Percentiles rank a stretch among this genome's conserved stretches.
These are phyloP conservation scores for Raphanus sativus DNA, from an alignment of 345 rosid species.

Conservation along the genomic window DNA sequence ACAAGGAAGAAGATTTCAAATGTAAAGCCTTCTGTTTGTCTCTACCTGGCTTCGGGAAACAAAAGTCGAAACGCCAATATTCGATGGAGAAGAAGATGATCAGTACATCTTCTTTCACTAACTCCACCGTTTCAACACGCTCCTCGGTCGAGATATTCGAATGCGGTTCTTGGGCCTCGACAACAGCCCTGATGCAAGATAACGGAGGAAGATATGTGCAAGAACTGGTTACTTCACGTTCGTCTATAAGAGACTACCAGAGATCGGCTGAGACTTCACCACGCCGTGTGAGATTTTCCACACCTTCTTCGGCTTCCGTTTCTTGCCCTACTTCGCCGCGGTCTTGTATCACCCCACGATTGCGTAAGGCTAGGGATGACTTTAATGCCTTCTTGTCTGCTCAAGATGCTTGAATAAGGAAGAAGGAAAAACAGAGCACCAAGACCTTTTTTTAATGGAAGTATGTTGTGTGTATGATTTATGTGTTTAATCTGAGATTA, in stretches of 20 bases:
- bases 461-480: background rate
- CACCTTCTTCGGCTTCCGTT: constrained; percentile 38
- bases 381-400: constrained; percentile 64
- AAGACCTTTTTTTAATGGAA: background rate
- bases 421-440: background rate
- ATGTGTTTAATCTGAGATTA: background rate
- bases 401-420: constrained; percentile 49
- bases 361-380: constrained; percentile 58
- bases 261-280: constrained; percentile 53
- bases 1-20: constrained; percentile 54
- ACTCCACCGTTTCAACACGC: constrained; percentile 52
- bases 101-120: constrained; percentile 30
- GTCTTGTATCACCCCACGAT: constrained; percentile 65
- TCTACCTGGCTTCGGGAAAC: constrained; percentile 71
- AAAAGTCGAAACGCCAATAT: constrained; percentile 40
- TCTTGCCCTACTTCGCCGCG: constrained; percentile 57
- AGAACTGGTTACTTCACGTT: constrained; percentile 49
- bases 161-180: constrained; percentile 89
- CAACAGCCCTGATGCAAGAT: constrained; percentile 44
- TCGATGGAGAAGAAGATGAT: constrained; percentile 40
- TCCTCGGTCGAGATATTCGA: constrained; percentile 82
- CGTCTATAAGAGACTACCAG: constrained; percentile 19
- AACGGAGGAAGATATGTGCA: constrained; percentile 51
- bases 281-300: constrained; percentile 72
- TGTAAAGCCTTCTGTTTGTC: constrained; percentile 71